Conservation (phyloP, 1,284 basidiomycete species). For the Athelia psychrophila region DNA sequence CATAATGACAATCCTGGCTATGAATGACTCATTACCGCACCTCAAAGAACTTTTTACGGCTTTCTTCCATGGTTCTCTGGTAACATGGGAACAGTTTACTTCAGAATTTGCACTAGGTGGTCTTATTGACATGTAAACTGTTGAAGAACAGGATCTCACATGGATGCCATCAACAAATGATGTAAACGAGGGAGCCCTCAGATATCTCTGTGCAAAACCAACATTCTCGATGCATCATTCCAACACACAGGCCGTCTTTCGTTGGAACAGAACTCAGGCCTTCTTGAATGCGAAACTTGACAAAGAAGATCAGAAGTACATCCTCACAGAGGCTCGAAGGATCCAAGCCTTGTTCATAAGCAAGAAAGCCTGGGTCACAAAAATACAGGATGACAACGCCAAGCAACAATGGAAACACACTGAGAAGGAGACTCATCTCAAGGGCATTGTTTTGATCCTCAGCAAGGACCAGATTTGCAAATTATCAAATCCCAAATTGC, state of each 20-base stretch:
- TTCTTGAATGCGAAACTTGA: neutral
- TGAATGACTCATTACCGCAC: slow-evolving; percentile 6
- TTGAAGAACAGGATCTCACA: slow-evolving; percentile 6
- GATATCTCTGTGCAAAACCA: slow-evolving; percentile 2
- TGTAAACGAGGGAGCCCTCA: slow-evolving; percentile 17
- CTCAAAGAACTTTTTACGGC: slow-evolving; percentile 8
- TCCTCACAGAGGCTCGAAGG: neutral
- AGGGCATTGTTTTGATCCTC: neutral
- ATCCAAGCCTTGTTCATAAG: neutral
- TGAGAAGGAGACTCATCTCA: neutral
- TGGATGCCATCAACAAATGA: slow-evolving; percentile 19
- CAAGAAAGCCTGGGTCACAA: neutral
- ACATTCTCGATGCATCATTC: neutral
- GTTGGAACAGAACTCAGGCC: neutral
- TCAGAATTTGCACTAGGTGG: slow-evolving; percentile 13
- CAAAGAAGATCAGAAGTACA: neutral
- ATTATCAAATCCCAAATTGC: neutral
- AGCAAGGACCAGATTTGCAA: neutral
- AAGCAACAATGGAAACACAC: neutral
- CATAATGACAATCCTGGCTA: slow-evolving; percentile 6
- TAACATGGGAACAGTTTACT: slow-evolving; percentile 15
- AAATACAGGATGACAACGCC: neutral
- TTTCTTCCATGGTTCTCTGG: slow-evolving; percentile 13
- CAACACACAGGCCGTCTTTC: neutral
- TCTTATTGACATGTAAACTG: slow-evolving; percentile 7